A percentile compares a stretch with the other conserved stretches of the same genome.
phyloP scores from a whole-genome alignment of 495 filamentous ascomycete species.

The Podospora australis region DNA sequence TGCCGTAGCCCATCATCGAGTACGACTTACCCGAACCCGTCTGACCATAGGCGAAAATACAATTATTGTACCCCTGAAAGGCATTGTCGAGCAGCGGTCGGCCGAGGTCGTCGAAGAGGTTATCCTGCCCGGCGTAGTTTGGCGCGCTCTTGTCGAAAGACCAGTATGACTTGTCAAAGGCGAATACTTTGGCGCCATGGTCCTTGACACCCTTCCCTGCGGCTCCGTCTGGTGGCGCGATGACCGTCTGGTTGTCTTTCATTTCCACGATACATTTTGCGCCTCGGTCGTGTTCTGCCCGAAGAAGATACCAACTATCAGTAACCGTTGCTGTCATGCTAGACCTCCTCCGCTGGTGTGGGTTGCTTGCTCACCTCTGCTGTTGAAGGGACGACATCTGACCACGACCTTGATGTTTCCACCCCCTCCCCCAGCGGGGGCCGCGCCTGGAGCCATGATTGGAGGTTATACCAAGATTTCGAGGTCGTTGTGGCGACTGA shows the following conservation, averaged over 20 bases:
- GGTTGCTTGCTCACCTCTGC: constrained; percentile 60
- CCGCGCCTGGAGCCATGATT: constrained; percentile 60
- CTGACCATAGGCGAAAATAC: constrained; percentile 99
- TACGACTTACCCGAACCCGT: constrained; percentile 98
- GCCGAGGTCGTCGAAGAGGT: constrained; percentile 83
- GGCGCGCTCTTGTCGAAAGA: constrained; percentile 79
- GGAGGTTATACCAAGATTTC: constrained; percentile 5
- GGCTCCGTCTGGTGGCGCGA: constrained; percentile 65
- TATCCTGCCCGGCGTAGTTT: constrained; percentile 84
- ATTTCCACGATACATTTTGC: constrained; percentile 99
- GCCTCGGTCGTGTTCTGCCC: constrained; percentile 73
- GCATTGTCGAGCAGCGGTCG: constrained; percentile 93
- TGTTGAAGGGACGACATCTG: constrained; percentile 84
- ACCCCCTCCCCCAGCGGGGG: constrained; percentile 53
- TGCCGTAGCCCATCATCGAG: constrained; percentile 99
- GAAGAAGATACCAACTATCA: not conserved
- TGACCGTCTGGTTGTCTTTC: constrained; percentile 83
- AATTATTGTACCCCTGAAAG: constrained; percentile 98
- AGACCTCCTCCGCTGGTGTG: not conserved
- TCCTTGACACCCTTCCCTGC: constrained; percentile 61
- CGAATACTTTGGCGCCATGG: constrained; percentile 73
- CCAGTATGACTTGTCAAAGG: constrained; percentile 97
- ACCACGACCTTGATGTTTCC: constrained; percentile 99
- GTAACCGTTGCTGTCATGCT: not conserved
- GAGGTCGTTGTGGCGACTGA: no score